Base-by-base conservation (phyloP, 2,329 filamentous ascomycete species). In the Lachnellula suecica region DNA sequence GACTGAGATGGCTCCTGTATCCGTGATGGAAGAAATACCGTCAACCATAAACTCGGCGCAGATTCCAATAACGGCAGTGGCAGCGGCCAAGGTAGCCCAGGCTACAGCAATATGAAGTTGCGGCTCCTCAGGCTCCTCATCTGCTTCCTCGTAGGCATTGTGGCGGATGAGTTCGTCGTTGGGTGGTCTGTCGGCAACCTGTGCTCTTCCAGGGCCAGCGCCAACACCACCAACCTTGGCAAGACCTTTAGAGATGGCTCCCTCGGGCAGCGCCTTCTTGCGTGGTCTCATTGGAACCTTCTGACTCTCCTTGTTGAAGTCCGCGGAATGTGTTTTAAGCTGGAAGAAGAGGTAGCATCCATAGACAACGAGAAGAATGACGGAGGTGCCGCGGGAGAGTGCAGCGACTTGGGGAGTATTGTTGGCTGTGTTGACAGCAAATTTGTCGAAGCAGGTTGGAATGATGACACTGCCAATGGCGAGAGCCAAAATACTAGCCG, bases 341-440 rank as follows among this genome's bases (percentile, higher is more conserved):
- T 97, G 93, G 77, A 97, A 97, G 70, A 89, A 79, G 2, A 97
- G 84, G 65, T 95, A 97, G 51, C 82, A 87, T 45, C 72, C 84
- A 69, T 97, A 97, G 9, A 95, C 87, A 43, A 95, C 68, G 1
- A 97, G 79, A 4, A 97, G 79, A 56, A 97, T 91, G 55, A 97
- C 74, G 0, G 88, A 75, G 2, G 87, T 89, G 47, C 88, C 89
- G 49, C 87, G 83, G 0, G 88, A 92, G 20, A 89, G 72, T 51
- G 75, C 73, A 11, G 82, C 81, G 11, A 89, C 83, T 3, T 82
- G 51, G 22, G 67, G 61, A 2, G 68, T 59, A 31, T 68, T 57
- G 1, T 76, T 75, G 25, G 71, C 66, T 43, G 71, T 73, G 15
- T 73, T 69, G 10, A 67, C 59, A 31, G 76, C 37, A 72, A 74